Percentiles rank a stretch among this genome's conserved stretches.
These are phyloP conservation scores for Nitzschia palea DNA, from an alignment of 108 stramenopile species.

Conservation along the genomic window DNA sequence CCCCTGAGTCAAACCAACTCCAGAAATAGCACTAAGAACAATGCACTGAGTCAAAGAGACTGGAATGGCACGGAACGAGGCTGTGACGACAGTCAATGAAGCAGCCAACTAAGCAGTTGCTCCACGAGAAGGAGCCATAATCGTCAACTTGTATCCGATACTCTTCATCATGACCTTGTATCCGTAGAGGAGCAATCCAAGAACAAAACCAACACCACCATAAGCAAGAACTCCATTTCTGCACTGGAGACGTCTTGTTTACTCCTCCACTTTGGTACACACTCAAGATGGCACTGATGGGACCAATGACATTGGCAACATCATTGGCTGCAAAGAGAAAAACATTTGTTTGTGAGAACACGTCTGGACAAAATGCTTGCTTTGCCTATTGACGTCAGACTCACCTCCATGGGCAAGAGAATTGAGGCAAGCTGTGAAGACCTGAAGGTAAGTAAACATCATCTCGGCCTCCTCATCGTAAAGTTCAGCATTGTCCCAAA, in stretches of 20 bases:
- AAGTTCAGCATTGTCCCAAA: conserved; percentile 51
- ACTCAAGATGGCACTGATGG: conserved; percentile 52
- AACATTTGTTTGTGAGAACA: too few species aligned
- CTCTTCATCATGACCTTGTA: conserved; percentile 38
- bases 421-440: conserved; percentile 67
- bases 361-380: too few species aligned
- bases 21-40: conserved; percentile 60
- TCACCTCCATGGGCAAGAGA: conserved; percentile 78
- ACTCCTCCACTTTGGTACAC: conserved; percentile 49
- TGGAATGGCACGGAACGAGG: conserved; percentile 59
- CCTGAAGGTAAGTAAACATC: conserved; percentile 64
- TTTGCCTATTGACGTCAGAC: too few species aligned
- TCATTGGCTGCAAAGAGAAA: too few species aligned
- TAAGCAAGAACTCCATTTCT: conserved; percentile 58
- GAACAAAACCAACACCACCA: conserved; percentile 61
- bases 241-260: conserved; percentile 26
- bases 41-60: conserved; percentile 73
- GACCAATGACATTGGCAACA: conserved; percentile 70
- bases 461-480: conserved; percentile 53
- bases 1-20: conserved; percentile 56
- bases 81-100: conserved; percentile 58
- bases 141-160: conserved; percentile 48
- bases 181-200: conserved; percentile 60
- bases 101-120: conserved; percentile 59
- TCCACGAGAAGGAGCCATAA: conserved; percentile 59